Evolutionary conservation across 2,329 filamentous ascomycete genomes (phyloP), one percentile per base, ranked within the genome.

Genomic region (Kalmusia sp.): DNA sequence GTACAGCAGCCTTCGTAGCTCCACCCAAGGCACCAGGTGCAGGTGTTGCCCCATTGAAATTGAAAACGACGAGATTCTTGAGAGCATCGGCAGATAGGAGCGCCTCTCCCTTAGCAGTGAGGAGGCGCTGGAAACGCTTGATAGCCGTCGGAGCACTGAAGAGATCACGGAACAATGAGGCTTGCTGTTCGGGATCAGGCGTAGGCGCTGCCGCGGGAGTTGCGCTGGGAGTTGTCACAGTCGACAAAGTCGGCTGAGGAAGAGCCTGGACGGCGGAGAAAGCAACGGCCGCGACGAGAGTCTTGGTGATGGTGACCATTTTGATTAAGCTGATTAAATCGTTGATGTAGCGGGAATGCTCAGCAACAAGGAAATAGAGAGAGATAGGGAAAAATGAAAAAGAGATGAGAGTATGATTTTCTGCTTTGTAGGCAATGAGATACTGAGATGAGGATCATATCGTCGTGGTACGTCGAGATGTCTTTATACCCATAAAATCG

Each of bases 1-100:
- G 52, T 51, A 67, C 61, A n/a, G 68, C 69, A 43, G 65, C 43
- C 35, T 67, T 66, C n/a, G 58, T 58, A 14, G 58, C 61, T 14
- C 66, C 68, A 38, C 68, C 88, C 72, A 89, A 89, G 59, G 82
- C 87, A 46, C 83, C 76, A 12, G 73, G 31, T 8, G 70, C 55
- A 9, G 78, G 74, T 14, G 57, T 54, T 15, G 77, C 77, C 54
- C 72, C 66, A 57, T 84, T 72, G 62, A 82, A 80, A 69, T 81
- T 81, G 81, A 91, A 92, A 69, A 87, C 89, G 76, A 89, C 84
- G 66, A 64, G 38, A 11, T 65, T 61, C 40, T 61, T 63, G 24
- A 77, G 59, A 4, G 61, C 65, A 2, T 72, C 66, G 11, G 57
- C 64, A 5, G 64, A 58, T 37, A 75, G 64, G 7, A 77, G 66